Conservation (phyloP, 1,139 yeast species). For the Zygoascus meyerae region DNA sequence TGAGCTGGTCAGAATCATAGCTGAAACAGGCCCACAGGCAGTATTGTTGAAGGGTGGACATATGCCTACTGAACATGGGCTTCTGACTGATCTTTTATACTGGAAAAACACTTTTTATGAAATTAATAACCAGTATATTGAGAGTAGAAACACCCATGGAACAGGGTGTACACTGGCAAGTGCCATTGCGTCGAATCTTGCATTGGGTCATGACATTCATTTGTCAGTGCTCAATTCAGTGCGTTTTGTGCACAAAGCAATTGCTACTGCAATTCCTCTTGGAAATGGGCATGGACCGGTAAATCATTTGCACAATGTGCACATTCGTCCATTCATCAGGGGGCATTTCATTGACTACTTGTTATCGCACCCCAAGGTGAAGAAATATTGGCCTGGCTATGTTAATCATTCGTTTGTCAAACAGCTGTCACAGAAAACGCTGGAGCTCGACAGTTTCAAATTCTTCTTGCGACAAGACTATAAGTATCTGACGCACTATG, state of each 20-base stretch:
- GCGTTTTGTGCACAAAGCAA: conserved; percentile 62
- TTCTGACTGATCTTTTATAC: conserved; percentile 57
- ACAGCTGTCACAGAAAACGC: conserved; percentile 46
- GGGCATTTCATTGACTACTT: conserved; percentile 48
- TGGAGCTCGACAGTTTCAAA: conserved; percentile 48
- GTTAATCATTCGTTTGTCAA: conserved; percentile 57
- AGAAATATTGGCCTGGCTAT: conserved; percentile 52
- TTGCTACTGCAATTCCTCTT: conserved; percentile 36
- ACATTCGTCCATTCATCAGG: conserved; percentile 35
- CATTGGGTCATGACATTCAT: conserved; percentile 43
- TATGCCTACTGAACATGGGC: conserved; percentile 39
- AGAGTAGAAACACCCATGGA: conserved; percentile 67
- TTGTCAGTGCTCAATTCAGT: conserved; percentile 54
- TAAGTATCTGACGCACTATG: conserved; percentile 62
- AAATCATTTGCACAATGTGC: conserved; percentile 45
- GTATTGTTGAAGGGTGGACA: conserved; percentile 84
- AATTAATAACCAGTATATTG: conserved; percentile 46
- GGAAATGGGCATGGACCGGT: conserved; percentile 73
- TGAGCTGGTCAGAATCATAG: conserved; percentile 41
- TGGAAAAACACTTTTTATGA: conserved; percentile 37
- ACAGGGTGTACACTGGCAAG: conserved; percentile 89
- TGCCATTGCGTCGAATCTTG: conserved; percentile 70
- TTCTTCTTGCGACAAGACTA: conserved; percentile 68
- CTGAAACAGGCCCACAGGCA: conserved; percentile 43
- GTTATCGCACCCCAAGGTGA: conserved; percentile 50